Conservation (phyloP, 2,329 filamentous ascomycete genomes). For the Thermothelomyces thermophilus region DNA sequence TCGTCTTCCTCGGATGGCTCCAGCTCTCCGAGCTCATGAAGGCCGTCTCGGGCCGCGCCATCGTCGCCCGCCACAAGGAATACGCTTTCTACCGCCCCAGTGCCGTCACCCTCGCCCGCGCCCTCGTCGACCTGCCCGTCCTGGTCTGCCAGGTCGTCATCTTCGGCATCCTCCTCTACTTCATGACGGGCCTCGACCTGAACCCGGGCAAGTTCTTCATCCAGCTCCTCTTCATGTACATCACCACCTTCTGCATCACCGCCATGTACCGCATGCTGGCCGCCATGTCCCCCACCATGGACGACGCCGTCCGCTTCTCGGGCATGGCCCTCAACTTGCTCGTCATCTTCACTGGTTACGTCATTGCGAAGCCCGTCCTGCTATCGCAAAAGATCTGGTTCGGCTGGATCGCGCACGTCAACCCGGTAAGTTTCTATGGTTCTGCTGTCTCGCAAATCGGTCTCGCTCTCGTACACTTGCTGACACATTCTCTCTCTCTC, state of each 20-base stretch:
- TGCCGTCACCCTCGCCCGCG: conserved; percentile 50
- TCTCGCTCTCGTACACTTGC: too few species aligned
- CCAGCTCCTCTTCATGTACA: conserved; percentile 54
- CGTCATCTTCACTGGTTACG: conserved; percentile 62
- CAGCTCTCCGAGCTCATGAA: conserved; percentile 74
- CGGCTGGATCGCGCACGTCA: conserved; percentile 59
- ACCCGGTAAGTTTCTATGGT: conserved; percentile 44
- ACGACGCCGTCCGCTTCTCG: conserved; percentile 55
- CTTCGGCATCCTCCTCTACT: conserved; percentile 70
- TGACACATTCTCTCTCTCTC: background rate
- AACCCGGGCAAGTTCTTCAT: conserved; percentile 63
- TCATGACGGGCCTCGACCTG: conserved; percentile 65
- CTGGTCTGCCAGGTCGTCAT: conserved; percentile 59
- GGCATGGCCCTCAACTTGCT: conserved; percentile 53
- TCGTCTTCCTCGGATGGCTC: conserved; percentile 55
- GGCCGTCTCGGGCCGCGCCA: conserved; percentile 62
- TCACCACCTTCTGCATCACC: conserved; percentile 51
- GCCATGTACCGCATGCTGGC: conserved; percentile 55
- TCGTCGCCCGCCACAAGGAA: conserved; percentile 43
- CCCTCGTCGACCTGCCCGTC: conserved; percentile 52
- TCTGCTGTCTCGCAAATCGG: too few species aligned
- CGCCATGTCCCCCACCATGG: conserved; percentile 51
- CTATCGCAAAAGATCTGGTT: conserved; percentile 60
- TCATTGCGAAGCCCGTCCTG: conserved; percentile 51
- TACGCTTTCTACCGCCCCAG: conserved; percentile 49